phyloP scores from a whole-genome alignment of 805 yeast genomes.

The Saccharomyces eubayanus region DNA sequence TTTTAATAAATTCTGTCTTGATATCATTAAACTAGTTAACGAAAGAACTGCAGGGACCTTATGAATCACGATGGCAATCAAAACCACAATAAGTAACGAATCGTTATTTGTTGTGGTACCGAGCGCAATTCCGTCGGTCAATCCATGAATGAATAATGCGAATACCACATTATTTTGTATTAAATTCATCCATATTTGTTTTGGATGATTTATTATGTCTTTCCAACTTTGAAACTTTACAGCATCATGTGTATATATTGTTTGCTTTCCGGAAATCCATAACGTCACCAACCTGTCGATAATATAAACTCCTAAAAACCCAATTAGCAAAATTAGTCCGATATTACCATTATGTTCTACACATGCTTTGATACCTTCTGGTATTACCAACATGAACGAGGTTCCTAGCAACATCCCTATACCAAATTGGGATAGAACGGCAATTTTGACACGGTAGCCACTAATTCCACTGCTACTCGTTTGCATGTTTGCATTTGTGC shows the following conservation, averaged over 20 bases:
- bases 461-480: background rate
- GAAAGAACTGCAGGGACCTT: slow-evolving; percentile 61
- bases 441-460: slow-evolving; percentile 18
- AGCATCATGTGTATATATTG: slow-evolving; percentile 5
- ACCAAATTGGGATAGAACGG: slow-evolving; percentile 40
- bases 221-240: slow-evolving; percentile 9
- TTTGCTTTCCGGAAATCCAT: slow-evolving; percentile 3
- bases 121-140: slow-evolving; percentile 57
- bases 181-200: slow-evolving; percentile 25
- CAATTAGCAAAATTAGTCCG: slow-evolving; percentile 42
- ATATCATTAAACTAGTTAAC: slow-evolving; percentile 40
- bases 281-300: slow-evolving; percentile 33
- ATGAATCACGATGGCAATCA: slow-evolving; percentile 52
- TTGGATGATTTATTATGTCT: slow-evolving; percentile 18
- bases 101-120: slow-evolving; percentile 43
- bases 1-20: slow-evolving; percentile 34
- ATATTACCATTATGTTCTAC: slow-evolving; percentile 30
- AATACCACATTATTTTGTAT: slow-evolving; percentile 43
- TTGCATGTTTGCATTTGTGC: background rate
- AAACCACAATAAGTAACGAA: slow-evolving; percentile 35
- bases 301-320: slow-evolving; percentile 41
- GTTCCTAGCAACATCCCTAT: slow-evolving; percentile 51
- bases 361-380: slow-evolving; percentile 46
- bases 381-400: slow-evolving; percentile 45
- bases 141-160: slow-evolving; percentile 51